phyloP scores from a whole-genome alignment of 805 yeast species.

The Scheffersomyces amazonensis region DNA sequence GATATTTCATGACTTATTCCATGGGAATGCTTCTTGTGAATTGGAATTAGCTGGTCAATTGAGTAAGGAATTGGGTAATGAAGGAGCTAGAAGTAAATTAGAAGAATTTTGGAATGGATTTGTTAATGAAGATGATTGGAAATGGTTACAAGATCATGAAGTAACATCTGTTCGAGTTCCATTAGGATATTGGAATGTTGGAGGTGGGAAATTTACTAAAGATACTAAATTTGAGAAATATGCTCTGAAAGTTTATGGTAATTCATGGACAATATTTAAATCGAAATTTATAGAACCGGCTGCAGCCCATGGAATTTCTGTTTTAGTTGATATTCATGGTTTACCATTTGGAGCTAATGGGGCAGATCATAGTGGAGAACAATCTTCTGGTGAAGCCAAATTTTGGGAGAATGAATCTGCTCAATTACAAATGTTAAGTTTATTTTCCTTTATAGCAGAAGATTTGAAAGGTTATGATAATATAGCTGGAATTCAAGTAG shows the following conservation, averaged over 20 bases:
- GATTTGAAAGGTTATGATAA: conserved; percentile 62
- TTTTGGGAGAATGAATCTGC: conserved; percentile 55
- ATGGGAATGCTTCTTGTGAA: conserved; percentile 57
- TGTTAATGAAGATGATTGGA: conserved; percentile 72
- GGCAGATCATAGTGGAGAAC: conserved; percentile 79
- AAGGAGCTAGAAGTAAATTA: conserved; percentile 49
- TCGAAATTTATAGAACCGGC: conserved; percentile 57
- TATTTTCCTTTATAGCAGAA: conserved; percentile 57
- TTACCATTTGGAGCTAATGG: conserved; percentile 91
- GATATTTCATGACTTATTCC: conserved; percentile 64
- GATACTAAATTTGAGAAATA: conserved; percentile 62
- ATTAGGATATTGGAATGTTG: conserved; percentile 87
- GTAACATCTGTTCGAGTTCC: conserved; percentile 86
- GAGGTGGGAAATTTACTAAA: conserved; percentile 53
- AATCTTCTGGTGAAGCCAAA: conserved; percentile 48
- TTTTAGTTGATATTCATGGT: conserved; percentile 83
- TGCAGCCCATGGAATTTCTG: conserved; percentile 57
- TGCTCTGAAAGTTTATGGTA: conserved; percentile 51
- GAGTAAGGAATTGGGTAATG: conserved; percentile 48
- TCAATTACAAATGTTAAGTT: conserved; percentile 45
- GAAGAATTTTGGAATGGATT: conserved; percentile 68
- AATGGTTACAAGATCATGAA: conserved; percentile 62
- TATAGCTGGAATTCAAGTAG: conserved; percentile 78
- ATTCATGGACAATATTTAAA: conserved; percentile 70
- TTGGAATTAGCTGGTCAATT: conserved; percentile 62